Evolutionary conservation across 441 rosid genomes (phyloP).

Genomic region (Gossypium davidsonii): DNA sequence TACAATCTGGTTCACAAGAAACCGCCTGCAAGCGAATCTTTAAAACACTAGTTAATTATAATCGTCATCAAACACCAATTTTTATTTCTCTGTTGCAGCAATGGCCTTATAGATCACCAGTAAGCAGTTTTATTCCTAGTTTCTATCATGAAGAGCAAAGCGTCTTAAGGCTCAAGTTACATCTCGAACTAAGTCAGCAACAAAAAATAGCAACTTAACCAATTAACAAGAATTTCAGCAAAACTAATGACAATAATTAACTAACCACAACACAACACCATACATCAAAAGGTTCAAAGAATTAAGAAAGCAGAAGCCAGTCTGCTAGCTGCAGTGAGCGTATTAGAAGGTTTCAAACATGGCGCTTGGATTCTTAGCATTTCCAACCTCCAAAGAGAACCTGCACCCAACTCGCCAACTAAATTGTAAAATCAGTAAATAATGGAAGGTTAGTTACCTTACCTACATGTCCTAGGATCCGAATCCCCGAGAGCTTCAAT

Average conservation of each 20-base stretch:
- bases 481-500: conserved; percentile 39
- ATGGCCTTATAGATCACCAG: not conserved
- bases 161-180: not conserved
- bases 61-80: not conserved
- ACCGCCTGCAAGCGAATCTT: not conserved
- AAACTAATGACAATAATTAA: not conserved
- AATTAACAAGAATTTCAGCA: not conserved
- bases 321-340: not conserved
- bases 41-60: not conserved
- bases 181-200: too few species aligned
- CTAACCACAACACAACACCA: not conserved
- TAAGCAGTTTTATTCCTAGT: not conserved
- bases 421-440: not conserved
- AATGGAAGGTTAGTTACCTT: conserved; percentile 20
- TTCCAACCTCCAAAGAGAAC: not conserved
- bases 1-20: not conserved
- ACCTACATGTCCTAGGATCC: conserved; percentile 41
- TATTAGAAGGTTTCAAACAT: not conserved
- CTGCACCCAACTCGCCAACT: not conserved
- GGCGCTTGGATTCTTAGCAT: not conserved
- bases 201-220: not conserved
- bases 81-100: not conserved
- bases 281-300: not conserved
- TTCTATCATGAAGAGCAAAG: not conserved
- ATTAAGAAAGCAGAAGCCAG: not conserved